These are phyloP conservation scores for Pichia sp. DNA, from an alignment of 1,139 yeast genomes.

Conservation along the genomic window DNA sequence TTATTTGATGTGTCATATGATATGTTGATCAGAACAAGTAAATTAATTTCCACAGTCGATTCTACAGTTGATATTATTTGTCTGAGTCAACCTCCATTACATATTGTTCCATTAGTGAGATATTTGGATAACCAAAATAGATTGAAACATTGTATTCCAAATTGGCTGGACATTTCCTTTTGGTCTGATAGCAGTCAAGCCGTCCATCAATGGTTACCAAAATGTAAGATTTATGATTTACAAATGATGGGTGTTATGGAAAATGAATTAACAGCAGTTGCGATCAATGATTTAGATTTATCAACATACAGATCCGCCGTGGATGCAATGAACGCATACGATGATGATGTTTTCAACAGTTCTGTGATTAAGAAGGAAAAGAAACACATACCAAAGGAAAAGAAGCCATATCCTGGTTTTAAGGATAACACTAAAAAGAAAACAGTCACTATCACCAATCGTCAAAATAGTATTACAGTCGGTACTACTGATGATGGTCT, in stretches of 20 bases:
- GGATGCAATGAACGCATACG: constrained; percentile 60
- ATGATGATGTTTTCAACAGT: constrained; percentile 45
- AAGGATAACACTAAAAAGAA: not conserved
- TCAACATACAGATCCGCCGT: constrained; percentile 32
- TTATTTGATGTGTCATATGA: constrained; percentile 88
- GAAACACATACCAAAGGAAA: not conserved
- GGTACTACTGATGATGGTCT: constrained; percentile 15
- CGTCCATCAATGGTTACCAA: constrained; percentile 77
- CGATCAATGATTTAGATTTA: constrained; percentile 52
- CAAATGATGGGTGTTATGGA: constrained; percentile 99
- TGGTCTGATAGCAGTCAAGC: constrained; percentile 61
- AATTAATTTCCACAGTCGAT: constrained; percentile 72
- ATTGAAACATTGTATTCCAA: constrained; percentile 79
- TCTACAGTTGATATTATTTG: constrained; percentile 88
- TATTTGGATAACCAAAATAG: constrained; percentile 55
- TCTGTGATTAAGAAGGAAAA: not conserved
- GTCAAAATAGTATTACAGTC: not conserved
- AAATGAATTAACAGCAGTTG: constrained; percentile 68
- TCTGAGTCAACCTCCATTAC: constrained; percentile 87
- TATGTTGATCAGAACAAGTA: constrained; percentile 70
- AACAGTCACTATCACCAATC: not conserved
- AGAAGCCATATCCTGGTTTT: not conserved
- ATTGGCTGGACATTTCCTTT: constrained; percentile 92
- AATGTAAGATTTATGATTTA: constrained; percentile 89
- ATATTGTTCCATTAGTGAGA: constrained; percentile 85